A percentile compares a stretch with the other conserved stretches of the same genome.
These are phyloP conservation scores for Neotropicomus parvogracilis DNA, from an alignment of 1,284 basidiomycete genomes.

Conservation along the genomic window DNA sequence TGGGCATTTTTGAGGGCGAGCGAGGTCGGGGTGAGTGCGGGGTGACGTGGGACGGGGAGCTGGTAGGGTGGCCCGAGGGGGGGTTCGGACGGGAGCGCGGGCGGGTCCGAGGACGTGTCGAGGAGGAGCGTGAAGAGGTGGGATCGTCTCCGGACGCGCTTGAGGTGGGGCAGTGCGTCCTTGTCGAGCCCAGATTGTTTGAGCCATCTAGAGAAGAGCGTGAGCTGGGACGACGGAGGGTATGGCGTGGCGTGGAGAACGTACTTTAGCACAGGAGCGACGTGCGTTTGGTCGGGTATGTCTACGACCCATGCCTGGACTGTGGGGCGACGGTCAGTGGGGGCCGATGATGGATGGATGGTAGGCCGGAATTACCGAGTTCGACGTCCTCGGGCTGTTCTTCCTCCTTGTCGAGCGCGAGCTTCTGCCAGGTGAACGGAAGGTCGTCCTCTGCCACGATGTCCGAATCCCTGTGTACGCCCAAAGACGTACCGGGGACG, in stretches of 20 bases:
- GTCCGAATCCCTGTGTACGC: conserved; percentile 22
- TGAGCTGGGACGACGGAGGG: conserved; percentile 3
- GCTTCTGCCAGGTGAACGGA: conserved; percentile 60
- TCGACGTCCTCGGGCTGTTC: conserved; percentile 57
- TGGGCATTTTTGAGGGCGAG: conserved; percentile 61
- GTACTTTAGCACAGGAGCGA: conserved; percentile 64
- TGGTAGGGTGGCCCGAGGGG: conserved; percentile 49
- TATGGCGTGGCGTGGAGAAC: neutral
- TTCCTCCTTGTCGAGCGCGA: conserved; percentile 50
- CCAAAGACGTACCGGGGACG: conserved; percentile 26
- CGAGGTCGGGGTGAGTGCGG: conserved; percentile 70
- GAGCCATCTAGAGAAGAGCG: conserved; percentile 54
- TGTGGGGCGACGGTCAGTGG: conserved; percentile 10
- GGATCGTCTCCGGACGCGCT: conserved; percentile 64
- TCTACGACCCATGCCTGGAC: conserved; percentile 82
- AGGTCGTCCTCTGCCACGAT: conserved; percentile 52
- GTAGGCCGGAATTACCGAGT: conserved; percentile 39
- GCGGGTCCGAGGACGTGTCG: conserved; percentile 36
- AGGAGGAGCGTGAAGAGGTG: conserved; percentile 53
- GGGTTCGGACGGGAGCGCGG: conserved; percentile 39
- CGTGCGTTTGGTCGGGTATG: conserved; percentile 64
- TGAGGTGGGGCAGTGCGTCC: conserved; percentile 68
- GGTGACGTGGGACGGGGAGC: conserved; percentile 61
- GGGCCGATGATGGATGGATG: neutral
- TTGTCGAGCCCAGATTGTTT: conserved; percentile 58